A percentile compares a stretch with the other conserved stretches of the same genome.
Conservation (phyloP, 495 filamentous ascomycete species). For the Aspergillus affinis region DNA sequence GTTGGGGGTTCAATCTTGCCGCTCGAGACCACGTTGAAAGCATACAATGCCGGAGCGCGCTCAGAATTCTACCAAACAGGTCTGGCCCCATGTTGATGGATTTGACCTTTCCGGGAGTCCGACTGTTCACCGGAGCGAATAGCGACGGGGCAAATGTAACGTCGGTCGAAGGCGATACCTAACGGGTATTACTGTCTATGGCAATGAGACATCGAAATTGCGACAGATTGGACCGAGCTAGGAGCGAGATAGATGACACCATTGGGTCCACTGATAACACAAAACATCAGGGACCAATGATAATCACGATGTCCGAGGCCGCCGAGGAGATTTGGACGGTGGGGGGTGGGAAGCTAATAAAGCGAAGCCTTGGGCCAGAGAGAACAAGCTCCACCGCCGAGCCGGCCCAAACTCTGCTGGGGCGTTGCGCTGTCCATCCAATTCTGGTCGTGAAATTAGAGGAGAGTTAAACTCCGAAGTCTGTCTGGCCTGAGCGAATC, state of each 20-base stretch:
- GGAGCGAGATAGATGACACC: slow-evolving; percentile 6
- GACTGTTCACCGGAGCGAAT: no score
- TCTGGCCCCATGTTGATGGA: background rate
- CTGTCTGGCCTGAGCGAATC: background rate
- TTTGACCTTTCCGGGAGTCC: no score
- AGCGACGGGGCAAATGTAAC: no score
- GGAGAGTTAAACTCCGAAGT: no score
- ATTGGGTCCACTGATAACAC: slow-evolving; percentile 7
- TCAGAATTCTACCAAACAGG: background rate
- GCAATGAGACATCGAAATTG: slow-evolving; percentile 1
- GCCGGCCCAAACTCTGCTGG: no score
- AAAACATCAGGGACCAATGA: background rate
- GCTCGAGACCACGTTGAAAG: background rate
- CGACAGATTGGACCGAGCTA: background rate
- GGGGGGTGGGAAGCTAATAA: background rate
- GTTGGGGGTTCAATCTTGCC: background rate
- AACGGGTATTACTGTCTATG: background rate
- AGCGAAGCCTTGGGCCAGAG: background rate
- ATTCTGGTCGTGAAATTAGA: no score
- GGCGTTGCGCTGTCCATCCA: no score
- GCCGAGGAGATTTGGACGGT: background rate
- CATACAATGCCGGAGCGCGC: background rate
- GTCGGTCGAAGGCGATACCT: background rate
- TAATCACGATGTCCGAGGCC: background rate
- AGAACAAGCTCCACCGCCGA: background rate